Evolutionary conservation across 169 alveolate species (phyloP).

Genomic region (Plasmodium coatneyi): DNA sequence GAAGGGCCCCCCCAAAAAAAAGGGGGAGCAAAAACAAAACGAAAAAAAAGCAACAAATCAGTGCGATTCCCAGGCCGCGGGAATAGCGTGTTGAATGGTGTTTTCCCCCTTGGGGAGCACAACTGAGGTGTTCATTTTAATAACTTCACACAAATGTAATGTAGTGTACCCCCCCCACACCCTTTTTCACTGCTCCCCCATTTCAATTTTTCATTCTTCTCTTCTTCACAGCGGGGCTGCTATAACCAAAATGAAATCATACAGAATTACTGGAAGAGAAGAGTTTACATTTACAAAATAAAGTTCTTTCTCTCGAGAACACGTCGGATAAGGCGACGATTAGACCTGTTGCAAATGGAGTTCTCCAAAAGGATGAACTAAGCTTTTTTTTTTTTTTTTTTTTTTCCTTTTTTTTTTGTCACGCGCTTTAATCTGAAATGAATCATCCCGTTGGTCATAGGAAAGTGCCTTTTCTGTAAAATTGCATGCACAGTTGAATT

Average conservation of each 20-base stretch:
- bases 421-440: neutral
- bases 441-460: neutral
- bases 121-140: neutral
- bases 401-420: neutral
- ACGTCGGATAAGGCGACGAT: constrained; percentile 34
- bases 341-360: constrained; percentile 36
- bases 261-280: constrained; percentile 62
- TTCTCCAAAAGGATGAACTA: constrained; percentile 18
- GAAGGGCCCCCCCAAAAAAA: neutral
- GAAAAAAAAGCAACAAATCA: neutral
- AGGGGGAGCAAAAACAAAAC: neutral
- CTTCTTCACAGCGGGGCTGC: constrained; percentile 31
- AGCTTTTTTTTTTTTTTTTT: neutral
- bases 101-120: neutral
- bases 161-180: neutral
- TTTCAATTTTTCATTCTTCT: neutral
- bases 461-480: neutral
- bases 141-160: neutral
- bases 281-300: constrained; percentile 61
- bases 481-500: neutral
- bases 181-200: neutral
- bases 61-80: neutral
- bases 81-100: neutral
- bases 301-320: constrained; percentile 69
- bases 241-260: constrained; percentile 65